Evolutionary conservation across 371 early-diverging fungal species (phyloP).

Genomic region (Blakeslea trispora): DNA sequence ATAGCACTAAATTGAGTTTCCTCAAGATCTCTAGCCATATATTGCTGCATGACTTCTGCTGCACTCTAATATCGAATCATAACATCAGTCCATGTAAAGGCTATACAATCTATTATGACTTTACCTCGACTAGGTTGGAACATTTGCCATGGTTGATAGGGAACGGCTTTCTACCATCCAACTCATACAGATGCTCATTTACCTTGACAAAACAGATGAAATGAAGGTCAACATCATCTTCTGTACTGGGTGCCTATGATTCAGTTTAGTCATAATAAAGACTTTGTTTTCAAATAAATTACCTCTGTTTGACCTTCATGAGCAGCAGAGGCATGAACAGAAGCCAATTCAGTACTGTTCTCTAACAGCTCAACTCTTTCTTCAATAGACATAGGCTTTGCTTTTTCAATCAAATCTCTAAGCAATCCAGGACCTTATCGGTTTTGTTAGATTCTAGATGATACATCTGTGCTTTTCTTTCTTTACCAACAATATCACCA

Average conservation of each 20-base stretch:
- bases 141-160: constrained; percentile 86
- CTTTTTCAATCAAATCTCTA: constrained; percentile 60
- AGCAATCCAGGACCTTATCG: constrained; percentile 64
- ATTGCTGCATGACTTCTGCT: constrained; percentile 65
- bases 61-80: constrained; percentile 62
- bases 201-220: constrained; percentile 80
- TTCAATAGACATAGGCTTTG: constrained; percentile 59
- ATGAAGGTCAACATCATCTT: constrained; percentile 79
- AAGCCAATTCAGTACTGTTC: constrained; percentile 53
- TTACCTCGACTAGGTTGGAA: constrained; percentile 61
- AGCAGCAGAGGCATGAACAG: constrained; percentile 64
- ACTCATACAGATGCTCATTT: constrained; percentile 79
- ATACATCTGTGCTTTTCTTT: neutral
- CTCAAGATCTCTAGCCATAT: constrained; percentile 74
- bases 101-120: constrained; percentile 1
- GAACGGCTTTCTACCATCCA: constrained; percentile 81
- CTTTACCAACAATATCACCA: constrained; percentile 37
- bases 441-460: too few species aligned
- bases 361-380: constrained; percentile 77
- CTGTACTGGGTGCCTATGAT: constrained; percentile 60
- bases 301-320: constrained; percentile 78
- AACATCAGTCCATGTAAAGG: neutral
- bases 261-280: too few species aligned
- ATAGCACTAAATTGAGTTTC: constrained; percentile 71
- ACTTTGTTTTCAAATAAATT: constrained; percentile 8